A percentile compares a stretch with the other conserved stretches of the same genome.
phyloP scores from a whole-genome alignment of 1,139 yeast species.

The Blastobotrys arbuscula region DNA sequence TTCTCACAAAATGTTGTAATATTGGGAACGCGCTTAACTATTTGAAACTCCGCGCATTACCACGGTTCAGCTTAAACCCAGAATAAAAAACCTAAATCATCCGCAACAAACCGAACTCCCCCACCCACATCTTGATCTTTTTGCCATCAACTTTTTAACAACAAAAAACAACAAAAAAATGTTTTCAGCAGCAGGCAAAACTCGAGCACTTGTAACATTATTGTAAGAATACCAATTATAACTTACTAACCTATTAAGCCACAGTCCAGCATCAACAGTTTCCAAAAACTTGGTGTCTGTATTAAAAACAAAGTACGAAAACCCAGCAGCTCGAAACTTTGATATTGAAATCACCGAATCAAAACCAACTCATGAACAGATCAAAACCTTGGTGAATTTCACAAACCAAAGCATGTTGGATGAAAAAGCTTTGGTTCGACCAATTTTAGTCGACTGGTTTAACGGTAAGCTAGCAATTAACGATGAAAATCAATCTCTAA shows the following conservation, averaged over 20 bases:
- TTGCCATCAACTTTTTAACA: neutral
- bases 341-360: conserved; percentile 32
- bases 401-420: conserved; percentile 7
- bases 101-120: neutral
- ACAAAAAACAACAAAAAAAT: conserved; percentile 12
- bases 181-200: conserved; percentile 26
- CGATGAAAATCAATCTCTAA: conserved; percentile 37
- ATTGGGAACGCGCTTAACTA: no score
- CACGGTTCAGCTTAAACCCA: no score
- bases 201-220: conserved; percentile 27
- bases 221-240: conserved; percentile 21
- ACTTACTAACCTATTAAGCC: conserved; percentile 16
- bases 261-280: conserved; percentile 22
- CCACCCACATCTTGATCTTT: neutral
- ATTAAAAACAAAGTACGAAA: conserved; percentile 22
- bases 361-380: conserved; percentile 32
- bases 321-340: conserved; percentile 26
- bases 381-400: conserved; percentile 21
- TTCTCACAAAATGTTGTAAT: no score
- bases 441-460: conserved; percentile 36
- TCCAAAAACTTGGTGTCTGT: conserved; percentile 22
- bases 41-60: no score
- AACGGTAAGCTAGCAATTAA: conserved; percentile 35
- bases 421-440: conserved; percentile 23
- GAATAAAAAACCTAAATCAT: no score